These are phyloP conservation scores for Xerocomus alliaceus DNA, from an alignment of 1,284 basidiomycete genomes.

Conservation along the genomic window DNA sequence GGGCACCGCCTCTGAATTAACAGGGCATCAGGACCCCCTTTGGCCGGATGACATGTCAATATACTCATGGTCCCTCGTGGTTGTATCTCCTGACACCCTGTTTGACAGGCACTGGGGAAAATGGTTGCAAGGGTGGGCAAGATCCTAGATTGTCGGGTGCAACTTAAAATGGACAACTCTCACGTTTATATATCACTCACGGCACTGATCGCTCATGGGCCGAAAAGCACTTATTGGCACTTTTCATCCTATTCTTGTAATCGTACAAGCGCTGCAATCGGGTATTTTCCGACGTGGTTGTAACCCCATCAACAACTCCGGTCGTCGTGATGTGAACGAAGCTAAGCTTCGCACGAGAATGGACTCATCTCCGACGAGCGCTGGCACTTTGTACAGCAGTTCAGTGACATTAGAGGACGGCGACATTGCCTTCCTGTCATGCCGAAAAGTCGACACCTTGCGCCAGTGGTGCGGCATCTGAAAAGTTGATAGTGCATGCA, in stretches of 20 bases:
- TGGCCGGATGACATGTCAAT: slow-evolving; percentile 44
- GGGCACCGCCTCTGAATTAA: slow-evolving; percentile 39
- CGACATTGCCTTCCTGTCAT: slow-evolving; percentile 36
- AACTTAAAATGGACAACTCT: slow-evolving; percentile 36
- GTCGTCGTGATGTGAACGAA: slow-evolving; percentile 37
- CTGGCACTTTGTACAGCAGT: slow-evolving; percentile 17
- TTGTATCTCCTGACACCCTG: slow-evolving; percentile 41
- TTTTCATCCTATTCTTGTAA: slow-evolving; percentile 33
- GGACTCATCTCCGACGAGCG: slow-evolving; percentile 17
- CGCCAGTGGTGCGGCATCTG: slow-evolving; percentile 84
- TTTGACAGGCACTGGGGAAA: slow-evolving; percentile 40
- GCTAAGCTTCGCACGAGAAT: slow-evolving; percentile 21
- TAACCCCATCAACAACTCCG: slow-evolving; percentile 19
- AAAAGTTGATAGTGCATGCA: slow-evolving; percentile 93
- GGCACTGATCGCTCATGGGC: slow-evolving; percentile 43
- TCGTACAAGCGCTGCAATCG: slow-evolving; percentile 15
- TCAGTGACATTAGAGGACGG: neutral
- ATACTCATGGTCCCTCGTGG: slow-evolving; percentile 40
- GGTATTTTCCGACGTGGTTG: slow-evolving; percentile 17
- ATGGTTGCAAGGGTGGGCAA: slow-evolving; percentile 29
- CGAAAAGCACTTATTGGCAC: slow-evolving; percentile 24
- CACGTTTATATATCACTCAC: slow-evolving; percentile 46
- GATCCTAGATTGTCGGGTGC: slow-evolving; percentile 44
- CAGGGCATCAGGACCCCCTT: slow-evolving; percentile 40
- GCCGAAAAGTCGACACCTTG: slow-evolving; percentile 87